Evolutionary conservation across 2,329 filamentous ascomycete genomes (phyloP), one percentile per base, ranked within the genome.

Genomic region (Pestalotiopsis sp.): DNA sequence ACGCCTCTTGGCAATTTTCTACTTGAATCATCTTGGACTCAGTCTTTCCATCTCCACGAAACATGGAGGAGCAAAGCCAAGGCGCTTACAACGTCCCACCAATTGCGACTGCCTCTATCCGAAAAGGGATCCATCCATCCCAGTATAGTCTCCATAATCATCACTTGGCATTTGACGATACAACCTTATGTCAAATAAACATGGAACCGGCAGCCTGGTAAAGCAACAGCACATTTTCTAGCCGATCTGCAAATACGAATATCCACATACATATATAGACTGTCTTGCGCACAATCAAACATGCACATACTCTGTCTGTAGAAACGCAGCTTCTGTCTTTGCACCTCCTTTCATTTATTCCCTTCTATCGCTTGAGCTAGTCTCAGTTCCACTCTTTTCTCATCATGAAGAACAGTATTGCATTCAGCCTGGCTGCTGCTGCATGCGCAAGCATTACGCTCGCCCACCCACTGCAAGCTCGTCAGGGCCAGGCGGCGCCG

Each of bases 161-260:
- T 13, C 25, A 61, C 59, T 61, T 61, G 59, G 59, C 59, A 27
- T 38, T 61, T 36, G 59, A 52, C 36, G 38, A 61, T 61, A 61
- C 31, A 61, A 61, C 59, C 59, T 61, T 61, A 61, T 61, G 27
- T 36, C 59, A 36, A 39, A 41, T 39, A 41, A 61, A 61, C 59
- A 39, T 61, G 14, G 25, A 38, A 36, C 59, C 59, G 20, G 25
- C 20, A 36, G 59, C 36, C 59, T 25, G 59, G 59, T 39, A 17
- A n/a, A n/a, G 7, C 7, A 20, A 36, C 27, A 36, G 14, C 25
- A 36, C 31, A 14, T 36, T n/a, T 13, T 11, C 17, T n/a, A n/a
- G 20, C 3, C 20, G 17, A 36, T n/a, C 13, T 20, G 12, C 31
- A 13, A 61, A 4, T 59, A 27, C 27, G 57, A 36, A 38, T 20